These are phyloP conservation scores for Spergularia azorica DNA, from an alignment of 179 eudicot genomes.

Conservation along the genomic window DNA sequence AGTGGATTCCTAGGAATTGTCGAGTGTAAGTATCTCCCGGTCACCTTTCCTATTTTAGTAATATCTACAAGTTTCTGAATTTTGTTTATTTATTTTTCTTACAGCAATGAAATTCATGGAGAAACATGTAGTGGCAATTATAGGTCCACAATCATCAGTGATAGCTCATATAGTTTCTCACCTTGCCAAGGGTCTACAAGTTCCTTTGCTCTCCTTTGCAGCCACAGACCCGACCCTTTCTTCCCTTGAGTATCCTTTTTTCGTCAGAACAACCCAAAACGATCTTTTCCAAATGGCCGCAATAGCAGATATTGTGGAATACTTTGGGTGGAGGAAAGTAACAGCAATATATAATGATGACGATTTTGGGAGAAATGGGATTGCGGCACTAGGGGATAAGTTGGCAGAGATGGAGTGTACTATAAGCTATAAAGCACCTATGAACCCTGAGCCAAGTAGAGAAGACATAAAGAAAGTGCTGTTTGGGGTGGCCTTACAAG, in stretches of 20 bases:
- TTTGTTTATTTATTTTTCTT: slow-evolving; percentile 1
- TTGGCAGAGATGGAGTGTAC: slow-evolving; percentile 44
- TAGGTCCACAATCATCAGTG: slow-evolving; percentile 78
- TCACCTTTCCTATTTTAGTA: not conserved
- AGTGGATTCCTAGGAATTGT: slow-evolving; percentile 61
- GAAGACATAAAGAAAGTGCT: slow-evolving; percentile 53
- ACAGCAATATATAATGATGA: slow-evolving; percentile 69
- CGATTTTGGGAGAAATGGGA: slow-evolving; percentile 75
- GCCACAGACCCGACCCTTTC: slow-evolving; percentile 77
- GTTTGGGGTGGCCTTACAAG: slow-evolving; percentile 49
- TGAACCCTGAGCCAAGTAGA: slow-evolving; percentile 37
- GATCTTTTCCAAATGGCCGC: slow-evolving; percentile 84
- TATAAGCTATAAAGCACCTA: slow-evolving; percentile 66
- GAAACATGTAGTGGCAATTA: slow-evolving; percentile 57
- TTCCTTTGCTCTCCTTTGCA: slow-evolving; percentile 72
- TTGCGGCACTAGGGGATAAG: slow-evolving; percentile 57
- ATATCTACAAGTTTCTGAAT: not conserved
- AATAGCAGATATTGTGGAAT: slow-evolving; percentile 51
- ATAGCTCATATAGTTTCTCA: slow-evolving; percentile 58
- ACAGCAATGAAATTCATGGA: slow-evolving; percentile 80
- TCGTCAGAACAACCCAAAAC: slow-evolving; percentile 53
- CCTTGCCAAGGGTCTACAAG: slow-evolving; percentile 63
- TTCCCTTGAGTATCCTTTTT: slow-evolving; percentile 59
- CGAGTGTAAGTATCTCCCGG: slow-evolving; percentile 40
- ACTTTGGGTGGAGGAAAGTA: slow-evolving; percentile 72